Base-by-base conservation (phyloP, 768 basidiomycete species). In the Lentinula boryana region DNA sequence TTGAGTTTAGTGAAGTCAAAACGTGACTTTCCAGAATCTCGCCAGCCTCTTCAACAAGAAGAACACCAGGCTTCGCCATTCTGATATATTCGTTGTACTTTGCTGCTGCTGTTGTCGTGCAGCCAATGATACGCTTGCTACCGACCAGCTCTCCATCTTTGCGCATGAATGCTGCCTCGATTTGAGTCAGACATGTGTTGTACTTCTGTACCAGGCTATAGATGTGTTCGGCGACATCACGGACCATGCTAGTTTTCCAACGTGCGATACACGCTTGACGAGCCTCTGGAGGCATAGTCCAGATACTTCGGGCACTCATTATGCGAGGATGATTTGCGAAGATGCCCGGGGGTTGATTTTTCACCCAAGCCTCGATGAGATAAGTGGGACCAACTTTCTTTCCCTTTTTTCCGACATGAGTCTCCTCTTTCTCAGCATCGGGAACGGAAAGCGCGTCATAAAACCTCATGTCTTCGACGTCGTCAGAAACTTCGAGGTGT, bases 11-110 rank as follows among this genome's bases (percentile, higher is more conserved):
- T 0, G 88, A 80, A 0, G 85, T 86, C 41, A 89, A 62, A 36
- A 87, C 71, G 64, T 89, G 87, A 61, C 83, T 85, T 66, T 88
- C 87, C 2, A 89, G 68, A 46, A 88, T 88, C 65, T 89, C 87
- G 6, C 88, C 87, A 0, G 87, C 87, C 69, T 89, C 88, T 65
- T 89, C 88, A 1, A 89, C 86, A 1, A 89, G 73, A 4, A 89
- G 68, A 1, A 89, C 76, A 7, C 77, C 75, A 0, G 85, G 83
- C 1, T 70, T 68, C 5, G 76, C 79, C 0, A 74, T 75, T 33
- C 74, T 78, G 31, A 89, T 78, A 12, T 72, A 72, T 3, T 76
- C 70, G 0, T 72, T 70, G 64, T 81, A 86, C 68, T 83, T 89
- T 0, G 87, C 87, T 0, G 87, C 87, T 1, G 77, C 87, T 0